A percentile compares a stretch with the other conserved stretches of the same genome.
These are phyloP conservation scores for Psidium friedrichsthalianum DNA, from an alignment of 345 rosid species.

Conservation along the genomic window DNA sequence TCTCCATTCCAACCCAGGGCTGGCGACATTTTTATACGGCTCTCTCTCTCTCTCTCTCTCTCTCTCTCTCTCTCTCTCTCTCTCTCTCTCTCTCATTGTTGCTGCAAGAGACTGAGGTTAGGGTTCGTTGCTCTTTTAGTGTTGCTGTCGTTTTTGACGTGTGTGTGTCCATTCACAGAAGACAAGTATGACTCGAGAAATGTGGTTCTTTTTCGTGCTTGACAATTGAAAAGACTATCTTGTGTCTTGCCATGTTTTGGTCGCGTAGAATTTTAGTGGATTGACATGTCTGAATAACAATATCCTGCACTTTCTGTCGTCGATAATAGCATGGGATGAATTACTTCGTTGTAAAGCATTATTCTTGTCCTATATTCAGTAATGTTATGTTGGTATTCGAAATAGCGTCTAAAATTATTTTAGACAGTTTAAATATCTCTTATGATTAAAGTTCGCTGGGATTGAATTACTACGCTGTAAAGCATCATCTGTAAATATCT, in stretches of 20 bases:
- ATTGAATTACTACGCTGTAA: too few relatives aligned
- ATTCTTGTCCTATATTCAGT: neutral
- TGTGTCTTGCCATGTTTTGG: neutral
- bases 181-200: neutral
- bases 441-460: too few relatives aligned
- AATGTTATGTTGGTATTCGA: neutral
- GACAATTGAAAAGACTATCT: neutral
- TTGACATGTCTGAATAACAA: neutral
- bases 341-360: neutral
- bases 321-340: neutral
- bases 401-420: neutral
- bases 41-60: neutral
- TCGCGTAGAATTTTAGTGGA: neutral
- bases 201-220: neutral
- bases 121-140: neutral
- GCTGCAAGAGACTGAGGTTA: neutral
- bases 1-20: neutral
- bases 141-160: neutral
- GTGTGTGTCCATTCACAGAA: neutral
- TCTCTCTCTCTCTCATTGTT: neutral
- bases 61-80: too few relatives aligned
- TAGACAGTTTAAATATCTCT: neutral
- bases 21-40: neutral
- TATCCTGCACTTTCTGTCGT: neutral
- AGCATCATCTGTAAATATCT: neutral